A percentile compares a stretch with the other conserved stretches of the same genome.
phyloP scores from a whole-genome alignment of 225 moss, liverwort and hornwort species.

The Neckera pumila region DNA sequence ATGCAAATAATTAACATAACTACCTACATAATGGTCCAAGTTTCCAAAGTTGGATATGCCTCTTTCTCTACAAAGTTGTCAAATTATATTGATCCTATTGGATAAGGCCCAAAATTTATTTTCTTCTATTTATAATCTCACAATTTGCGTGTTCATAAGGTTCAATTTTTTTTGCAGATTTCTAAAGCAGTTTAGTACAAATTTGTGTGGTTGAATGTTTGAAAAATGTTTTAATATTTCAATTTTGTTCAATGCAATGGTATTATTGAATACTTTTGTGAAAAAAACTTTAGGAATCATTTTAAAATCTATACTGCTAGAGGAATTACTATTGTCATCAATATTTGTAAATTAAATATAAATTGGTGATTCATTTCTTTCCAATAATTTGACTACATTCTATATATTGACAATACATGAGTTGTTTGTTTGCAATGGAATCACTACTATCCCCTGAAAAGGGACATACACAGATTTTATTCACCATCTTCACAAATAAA shows the following conservation, averaged over 20 bases:
- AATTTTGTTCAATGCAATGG: neutral
- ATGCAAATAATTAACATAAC: neutral
- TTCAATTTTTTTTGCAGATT: neutral
- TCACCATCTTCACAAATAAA: too few relatives aligned
- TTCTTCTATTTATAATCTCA: neutral
- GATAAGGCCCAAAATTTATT: neutral
- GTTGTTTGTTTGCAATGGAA: neutral
- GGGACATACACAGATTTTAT: too few relatives aligned
- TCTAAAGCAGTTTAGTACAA: neutral
- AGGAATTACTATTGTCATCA: neutral
- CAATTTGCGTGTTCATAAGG: neutral
- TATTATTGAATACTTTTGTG: too few relatives aligned
- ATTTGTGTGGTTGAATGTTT: neutral
- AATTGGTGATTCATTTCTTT: neutral
- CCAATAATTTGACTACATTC: neutral
- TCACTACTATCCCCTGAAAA: neutral
- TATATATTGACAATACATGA: neutral
- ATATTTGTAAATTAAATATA: neutral
- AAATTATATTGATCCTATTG: accelerated
- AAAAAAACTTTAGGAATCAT: too few relatives aligned
- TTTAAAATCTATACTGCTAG: neutral
- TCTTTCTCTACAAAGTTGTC: neutral
- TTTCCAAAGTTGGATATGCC: neutral
- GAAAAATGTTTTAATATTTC: neutral
- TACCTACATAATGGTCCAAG: neutral